These are phyloP conservation scores for Floccularia luteovirens DNA, from an alignment of 768 basidiomycete species.

Conservation along the genomic window DNA sequence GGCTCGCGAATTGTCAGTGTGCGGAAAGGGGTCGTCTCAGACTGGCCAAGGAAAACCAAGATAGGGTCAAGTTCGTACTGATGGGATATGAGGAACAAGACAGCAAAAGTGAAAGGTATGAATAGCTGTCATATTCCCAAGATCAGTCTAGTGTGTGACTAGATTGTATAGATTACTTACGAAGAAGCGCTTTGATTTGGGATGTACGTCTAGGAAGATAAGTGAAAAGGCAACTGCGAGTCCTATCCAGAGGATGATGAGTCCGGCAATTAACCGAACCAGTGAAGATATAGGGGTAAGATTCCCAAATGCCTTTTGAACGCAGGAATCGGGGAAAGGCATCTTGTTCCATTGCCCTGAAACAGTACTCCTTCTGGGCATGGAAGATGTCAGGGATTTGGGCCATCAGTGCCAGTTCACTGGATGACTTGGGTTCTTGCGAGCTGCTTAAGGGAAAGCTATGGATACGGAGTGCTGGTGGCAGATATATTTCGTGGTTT, in stretches of 20 bases:
- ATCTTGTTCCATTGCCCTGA: slow-evolving; percentile 93
- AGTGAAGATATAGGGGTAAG: slow-evolving; percentile 87
- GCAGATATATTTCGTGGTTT: slow-evolving; percentile 97
- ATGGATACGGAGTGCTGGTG: slow-evolving; percentile 86
- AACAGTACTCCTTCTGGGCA: slow-evolving; percentile 94
- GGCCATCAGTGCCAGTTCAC: slow-evolving; percentile 72
- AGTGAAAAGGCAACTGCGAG: slow-evolving; percentile 85
- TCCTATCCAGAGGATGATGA: slow-evolving; percentile 92
- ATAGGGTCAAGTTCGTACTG: slow-evolving; percentile 97
- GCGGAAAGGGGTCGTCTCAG: slow-evolving; percentile 95
- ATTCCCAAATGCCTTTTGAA: slow-evolving; percentile 97
- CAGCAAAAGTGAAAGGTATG: slow-evolving; percentile 84
- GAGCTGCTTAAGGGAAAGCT: slow-evolving; percentile 78
- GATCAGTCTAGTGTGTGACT: background rate
- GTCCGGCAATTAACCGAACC: slow-evolving; percentile 76
- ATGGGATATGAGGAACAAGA: slow-evolving; percentile 89
- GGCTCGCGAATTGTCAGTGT: slow-evolving; percentile 88
- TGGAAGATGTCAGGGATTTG: slow-evolving; percentile 97
- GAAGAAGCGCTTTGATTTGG: slow-evolving; percentile 90
- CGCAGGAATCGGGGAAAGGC: slow-evolving; percentile 92
- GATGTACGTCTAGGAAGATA: slow-evolving; percentile 88
- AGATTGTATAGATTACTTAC: slow-evolving; percentile 44
- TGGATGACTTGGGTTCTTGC: slow-evolving; percentile 61
- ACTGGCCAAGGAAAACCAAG: slow-evolving; percentile 87
- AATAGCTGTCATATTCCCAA: slow-evolving; percentile 57